Evolutionary conservation across 768 basidiomycete genomes (phyloP).

Genomic region (Termitomyces sp.): DNA sequence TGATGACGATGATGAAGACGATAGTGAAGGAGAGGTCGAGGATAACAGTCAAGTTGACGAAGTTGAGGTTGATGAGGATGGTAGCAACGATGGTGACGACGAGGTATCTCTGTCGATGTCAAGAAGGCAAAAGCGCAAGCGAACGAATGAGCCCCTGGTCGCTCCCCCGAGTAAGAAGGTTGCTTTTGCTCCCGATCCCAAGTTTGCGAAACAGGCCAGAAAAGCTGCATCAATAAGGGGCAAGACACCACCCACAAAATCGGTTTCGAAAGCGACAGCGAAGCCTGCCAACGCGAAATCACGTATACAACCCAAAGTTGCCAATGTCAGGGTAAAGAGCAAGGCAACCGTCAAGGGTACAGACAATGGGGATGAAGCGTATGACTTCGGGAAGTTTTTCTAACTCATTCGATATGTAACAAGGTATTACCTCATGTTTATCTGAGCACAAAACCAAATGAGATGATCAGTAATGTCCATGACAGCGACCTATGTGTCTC

Average conservation of each 20-base stretch:
- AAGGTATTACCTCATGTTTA: background rate
- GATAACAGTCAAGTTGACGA: conserved; percentile 40
- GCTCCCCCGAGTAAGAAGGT: conserved; percentile 51
- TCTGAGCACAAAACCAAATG: background rate
- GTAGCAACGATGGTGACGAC: conserved; percentile 41
- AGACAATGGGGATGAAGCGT: conserved; percentile 34
- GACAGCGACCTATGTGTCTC: background rate
- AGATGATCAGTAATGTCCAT: background rate
- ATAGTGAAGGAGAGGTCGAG: conserved; percentile 36
- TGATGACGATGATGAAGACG: conserved; percentile 36
- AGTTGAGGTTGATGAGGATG: conserved; percentile 31
- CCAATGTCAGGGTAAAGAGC: conserved; percentile 28
- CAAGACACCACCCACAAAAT: conserved; percentile 17
- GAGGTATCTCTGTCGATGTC: conserved; percentile 30
- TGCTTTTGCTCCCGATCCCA: conserved; percentile 40
- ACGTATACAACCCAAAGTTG: conserved; percentile 26
- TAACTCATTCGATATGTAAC: conserved; percentile 7
- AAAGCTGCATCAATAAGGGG: conserved; percentile 12
- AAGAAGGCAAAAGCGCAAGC: conserved; percentile 49
- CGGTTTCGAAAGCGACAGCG: conserved; percentile 18
- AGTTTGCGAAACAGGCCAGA: conserved; percentile 20
- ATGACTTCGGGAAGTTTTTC: conserved; percentile 56
- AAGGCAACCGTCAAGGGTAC: conserved; percentile 18
- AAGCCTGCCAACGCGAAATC: conserved; percentile 19
- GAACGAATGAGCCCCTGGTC: conserved; percentile 26